Evolutionary conservation across 2,329 filamentous ascomycete species (phyloP), one percentile per base, ranked within the genome.

Genomic region (Niveomyces coronatus): DNA sequence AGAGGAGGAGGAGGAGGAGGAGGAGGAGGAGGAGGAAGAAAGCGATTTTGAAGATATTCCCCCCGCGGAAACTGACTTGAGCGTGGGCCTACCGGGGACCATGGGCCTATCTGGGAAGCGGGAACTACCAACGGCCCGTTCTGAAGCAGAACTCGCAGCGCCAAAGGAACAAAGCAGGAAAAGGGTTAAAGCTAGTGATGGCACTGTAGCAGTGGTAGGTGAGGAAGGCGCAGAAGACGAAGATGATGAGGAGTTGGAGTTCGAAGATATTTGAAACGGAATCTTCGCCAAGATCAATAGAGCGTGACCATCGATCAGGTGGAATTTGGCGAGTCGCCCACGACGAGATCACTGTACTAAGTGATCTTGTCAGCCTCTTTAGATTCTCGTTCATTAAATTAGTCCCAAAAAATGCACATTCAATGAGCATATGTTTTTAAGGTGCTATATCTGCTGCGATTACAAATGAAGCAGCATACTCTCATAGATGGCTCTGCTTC

Each of bases 241-340:
- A 10, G 62, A 62, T 23, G 70, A 74, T 17, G 69, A 72, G 20
- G 70, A 72, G 30, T 53, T 76, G 44, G 72, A 76, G 47, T 77
- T 77, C 53, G 73, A 76, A 48, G 73, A 77, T 50, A 71, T 76
- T n/a, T n/a, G n/a, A n/a, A n/a, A n/a, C n/a, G n/a, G n/a, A n/a
- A n/a, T n/a, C n/a, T n/a, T n/a, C n/a, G n/a, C n/a, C n/a, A n/a
- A n/a, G n/a, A n/a, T n/a, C n/a, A n/a, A n/a, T n/a, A n/a, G n/a
- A n/a, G n/a, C n/a, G n/a, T n/a, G n/a, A n/a, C n/a, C n/a, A n/a
- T n/a, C n/a, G n/a, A n/a, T n/a, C n/a, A n/a, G n/a, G n/a, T n/a
- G n/a, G n/a, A n/a, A n/a, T n/a, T n/a, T n/a, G n/a, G n/a, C n/a
- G n/a, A n/a, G n/a, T n/a, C n/a, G n/a, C n/a, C n/a, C n/a, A n/a